phyloP scores from a whole-genome alignment of 139 green algal species.

The Auxenochlorella pyrenoidosa region DNA sequence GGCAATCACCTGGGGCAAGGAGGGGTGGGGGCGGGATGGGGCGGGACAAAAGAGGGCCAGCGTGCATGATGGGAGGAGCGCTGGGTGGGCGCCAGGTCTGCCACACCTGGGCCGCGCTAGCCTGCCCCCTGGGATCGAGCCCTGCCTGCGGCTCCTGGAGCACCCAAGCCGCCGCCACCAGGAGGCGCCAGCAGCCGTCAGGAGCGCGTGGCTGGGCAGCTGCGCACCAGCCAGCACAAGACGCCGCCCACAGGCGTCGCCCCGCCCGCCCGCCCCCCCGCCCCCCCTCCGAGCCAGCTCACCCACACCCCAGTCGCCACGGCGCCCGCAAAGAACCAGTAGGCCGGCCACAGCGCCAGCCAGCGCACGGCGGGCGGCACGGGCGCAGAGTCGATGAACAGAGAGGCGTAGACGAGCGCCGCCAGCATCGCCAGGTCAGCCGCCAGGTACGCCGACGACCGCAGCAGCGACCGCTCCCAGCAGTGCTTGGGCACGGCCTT shows the following conservation, averaged over 20 bases:
- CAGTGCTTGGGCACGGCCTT: constrained; percentile 87
- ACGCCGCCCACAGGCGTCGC: no score
- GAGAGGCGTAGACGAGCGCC: constrained; percentile 54
- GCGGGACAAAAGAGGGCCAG: no score
- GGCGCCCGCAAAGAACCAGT: constrained; percentile 81
- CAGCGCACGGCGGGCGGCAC: constrained; percentile 51
- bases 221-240: no score
- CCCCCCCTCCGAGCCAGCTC: not conserved
- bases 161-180: no score
- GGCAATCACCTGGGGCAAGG: constrained; percentile 49
- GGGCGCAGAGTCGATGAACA: constrained; percentile 58
- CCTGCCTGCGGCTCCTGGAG: no score
- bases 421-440: constrained; percentile 65
- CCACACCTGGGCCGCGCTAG: no score
- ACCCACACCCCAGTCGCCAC: constrained; percentile 84
- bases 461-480: constrained; percentile 71
- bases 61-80: no score
- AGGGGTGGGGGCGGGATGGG: not conserved
- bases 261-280: not conserved
- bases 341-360: constrained; percentile 70
- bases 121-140: no score
- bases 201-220: no score
- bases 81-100: no score
- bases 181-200: no score
- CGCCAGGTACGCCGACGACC: constrained; percentile 70